Base-by-base conservation (phyloP, 179 eudicot species). In the Beta macrorhiza region DNA sequence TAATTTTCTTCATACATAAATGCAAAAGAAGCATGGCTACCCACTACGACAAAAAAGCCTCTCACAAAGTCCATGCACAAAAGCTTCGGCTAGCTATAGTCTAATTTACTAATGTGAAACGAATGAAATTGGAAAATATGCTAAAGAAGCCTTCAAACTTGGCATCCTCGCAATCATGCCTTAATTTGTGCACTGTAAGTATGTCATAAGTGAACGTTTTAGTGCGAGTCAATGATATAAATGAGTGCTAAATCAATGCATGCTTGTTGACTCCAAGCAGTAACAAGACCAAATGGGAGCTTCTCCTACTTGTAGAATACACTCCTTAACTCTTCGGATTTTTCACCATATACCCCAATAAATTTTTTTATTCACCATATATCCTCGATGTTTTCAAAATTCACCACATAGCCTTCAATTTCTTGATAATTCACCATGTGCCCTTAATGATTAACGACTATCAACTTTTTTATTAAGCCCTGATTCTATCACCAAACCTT, bases 221-320 rank as follows among this genome's bases (percentile, higher is more conserved):
- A 44, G 73, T 42, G 42, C 11, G 73, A 69, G 52, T 69, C 22
- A 69, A 44, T 45, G 6, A 17, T 19, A 17, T 44, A 42, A 22
- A 67, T 73, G 49, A 80, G 72, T 80, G 82, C 77, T 72, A 14
- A 5, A 69, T 52, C 69, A 32, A 47, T 70, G 86, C 83, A 83
- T 53, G 80, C 83, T 75, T 83, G 73, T 79, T 77, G 77, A 71
- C 25, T 13, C 52, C 51, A 17, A 69, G 22, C 20, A 5, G 63
- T 16, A 16, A 14, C 17, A 17, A 49, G 9, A 37, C 42, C 3
- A 37, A 37, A 37, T 37, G 42, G 4, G 42, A 37, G 42, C 42
- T 37, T 37, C 32, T 29, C 32, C 32, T 29, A 29, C 1, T 29
- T 0, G 32, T 29, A 29, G 32, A 29, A 29, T 29, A 29, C 32